Evolutionary conservation across 495 filamentous ascomycete genomes (phyloP).

Genomic region (Talaromyces thailandensis): DNA sequence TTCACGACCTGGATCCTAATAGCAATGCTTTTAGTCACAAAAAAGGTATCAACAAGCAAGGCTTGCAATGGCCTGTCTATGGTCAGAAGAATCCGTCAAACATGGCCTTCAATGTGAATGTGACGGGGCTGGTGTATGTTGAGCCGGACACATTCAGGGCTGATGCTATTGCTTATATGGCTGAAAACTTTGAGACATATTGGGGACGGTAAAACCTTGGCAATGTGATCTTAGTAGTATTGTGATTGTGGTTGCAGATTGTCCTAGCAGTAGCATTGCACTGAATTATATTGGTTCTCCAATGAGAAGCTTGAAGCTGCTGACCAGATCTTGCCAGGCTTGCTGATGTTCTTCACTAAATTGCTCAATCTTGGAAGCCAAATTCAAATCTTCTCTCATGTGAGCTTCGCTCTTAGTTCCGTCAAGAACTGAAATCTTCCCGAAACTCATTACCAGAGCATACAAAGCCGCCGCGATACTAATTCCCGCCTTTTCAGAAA

Average conservation of each 20-base stretch:
- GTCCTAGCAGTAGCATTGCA: background rate
- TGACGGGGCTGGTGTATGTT: background rate
- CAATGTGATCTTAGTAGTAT: background rate
- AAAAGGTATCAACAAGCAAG: constrained; percentile 3
- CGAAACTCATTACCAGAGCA: constrained; percentile 53
- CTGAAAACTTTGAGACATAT: constrained; percentile 2
- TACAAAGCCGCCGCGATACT: constrained; percentile 54
- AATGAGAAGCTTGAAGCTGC: constrained; percentile 24
- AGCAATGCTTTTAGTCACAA: constrained; percentile 4
- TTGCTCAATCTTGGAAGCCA: constrained; percentile 35
- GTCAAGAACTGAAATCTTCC: constrained; percentile 51
- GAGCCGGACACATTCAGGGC: constrained; percentile 1
- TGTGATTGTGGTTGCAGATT: background rate
- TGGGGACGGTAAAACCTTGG: background rate
- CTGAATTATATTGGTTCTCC: constrained; percentile 22
- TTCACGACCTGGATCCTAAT: constrained; percentile 29
- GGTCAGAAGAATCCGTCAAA: constrained; percentile 1
- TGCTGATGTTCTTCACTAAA: constrained; percentile 34
- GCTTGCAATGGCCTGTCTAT: constrained; percentile 2
- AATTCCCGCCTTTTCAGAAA: constrained; percentile 40
- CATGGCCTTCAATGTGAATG: constrained; percentile 3
- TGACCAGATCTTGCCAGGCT: constrained; percentile 36
- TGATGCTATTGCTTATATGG: constrained; percentile 2
- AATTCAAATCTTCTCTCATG: constrained; percentile 60
- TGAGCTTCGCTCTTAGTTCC: constrained; percentile 55